Base-by-base conservation (phyloP, 2,329 filamentous ascomycete genomes). In the Blastomyces parvus region DNA sequence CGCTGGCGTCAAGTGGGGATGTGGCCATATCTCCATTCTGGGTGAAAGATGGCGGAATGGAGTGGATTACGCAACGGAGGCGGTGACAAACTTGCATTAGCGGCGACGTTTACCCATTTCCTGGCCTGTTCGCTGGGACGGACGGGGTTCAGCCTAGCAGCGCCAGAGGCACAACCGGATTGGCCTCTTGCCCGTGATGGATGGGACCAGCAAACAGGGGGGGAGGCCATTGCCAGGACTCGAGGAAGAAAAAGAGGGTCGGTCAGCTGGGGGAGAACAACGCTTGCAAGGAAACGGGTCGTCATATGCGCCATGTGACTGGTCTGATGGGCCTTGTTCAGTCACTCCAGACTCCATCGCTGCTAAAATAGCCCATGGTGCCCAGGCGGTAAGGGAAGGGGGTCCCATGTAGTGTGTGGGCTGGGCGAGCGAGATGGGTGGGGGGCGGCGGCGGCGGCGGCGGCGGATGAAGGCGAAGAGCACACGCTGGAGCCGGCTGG, bases 241-340 rank as follows among this genome's bases (percentile, higher is more conserved):
- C 27, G 27, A 42, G 40, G 40, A 17, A 42, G 27, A 38, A 38
- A 56, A 56, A 27, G 36, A 44, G 56, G 40, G 30, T 38, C 22
- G 25, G 56, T 64, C 62, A 61, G 62, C 62, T 58, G 59, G 62
- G 36, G 27, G n/a, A n/a, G 8, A 40, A 36, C 53, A 22, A 30
- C 61, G 33, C 30, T 22, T 42, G 53, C 58, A 38, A 25, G 55
- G 33, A 58, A 58, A 19, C 36, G 5, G 5, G 25, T 11, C 11
- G 22, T 9, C 5, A 42, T 14, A 44, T 30, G n/a, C 30, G 36
- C 33, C 59, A 59, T 64, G 62, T 64, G 62, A 64, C 62, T 64
- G 62, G 59, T 30, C 40, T 33, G 40, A 57, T 17, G 38, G 56
- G 27, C 38, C 56, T 46, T 59, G 56, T 59, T 44, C 56, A 46